Percentiles rank a stretch among this genome's conserved stretches.
These are phyloP conservation scores for Cenchrus fungigraminus DNA, from an alignment of 176 grass and related monocot species.

Conservation along the genomic window DNA sequence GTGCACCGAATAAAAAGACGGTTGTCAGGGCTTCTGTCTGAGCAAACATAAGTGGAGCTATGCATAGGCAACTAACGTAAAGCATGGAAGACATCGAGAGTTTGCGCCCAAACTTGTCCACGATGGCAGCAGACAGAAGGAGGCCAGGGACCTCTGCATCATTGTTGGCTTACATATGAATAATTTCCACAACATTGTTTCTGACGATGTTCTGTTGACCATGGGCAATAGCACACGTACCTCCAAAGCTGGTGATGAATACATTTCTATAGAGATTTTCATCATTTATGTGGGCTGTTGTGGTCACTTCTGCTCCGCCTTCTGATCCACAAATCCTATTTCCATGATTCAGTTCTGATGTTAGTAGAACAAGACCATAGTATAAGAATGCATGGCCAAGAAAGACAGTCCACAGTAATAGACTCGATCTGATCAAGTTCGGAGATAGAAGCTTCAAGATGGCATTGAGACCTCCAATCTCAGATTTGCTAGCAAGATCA, in stretches of 20 bases:
- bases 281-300: constrained; percentile 42
- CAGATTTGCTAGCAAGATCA: constrained; percentile 45
- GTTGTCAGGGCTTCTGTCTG: constrained; percentile 71
- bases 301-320: constrained; percentile 32
- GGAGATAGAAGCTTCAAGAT: constrained; percentile 80
- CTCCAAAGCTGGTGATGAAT: constrained; percentile 87
- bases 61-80: constrained; percentile 69
- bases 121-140: constrained; percentile 75
- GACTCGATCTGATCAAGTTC: constrained; percentile 68
- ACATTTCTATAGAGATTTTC: constrained; percentile 81
- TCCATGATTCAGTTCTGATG: constrained; percentile 77
- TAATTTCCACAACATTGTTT: constrained; percentile 17
- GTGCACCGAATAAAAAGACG: constrained; percentile 65
- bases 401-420: constrained; percentile 90
- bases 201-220: constrained; percentile 16
- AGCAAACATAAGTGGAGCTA: constrained; percentile 74
- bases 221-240: constrained; percentile 40
- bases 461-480: constrained; percentile 58
- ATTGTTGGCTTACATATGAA: constrained; percentile 19
- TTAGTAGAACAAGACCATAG: constrained; percentile 86
- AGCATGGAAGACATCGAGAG: constrained; percentile 78
- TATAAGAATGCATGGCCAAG: constrained; percentile 91
- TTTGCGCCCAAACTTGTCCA: constrained; percentile 90
- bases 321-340: constrained; percentile 65
- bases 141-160: constrained; percentile 81